Evolutionary conservation across 192 early-diverging fungal species (phyloP).

Genomic region (Gigaspora rosea): DNA sequence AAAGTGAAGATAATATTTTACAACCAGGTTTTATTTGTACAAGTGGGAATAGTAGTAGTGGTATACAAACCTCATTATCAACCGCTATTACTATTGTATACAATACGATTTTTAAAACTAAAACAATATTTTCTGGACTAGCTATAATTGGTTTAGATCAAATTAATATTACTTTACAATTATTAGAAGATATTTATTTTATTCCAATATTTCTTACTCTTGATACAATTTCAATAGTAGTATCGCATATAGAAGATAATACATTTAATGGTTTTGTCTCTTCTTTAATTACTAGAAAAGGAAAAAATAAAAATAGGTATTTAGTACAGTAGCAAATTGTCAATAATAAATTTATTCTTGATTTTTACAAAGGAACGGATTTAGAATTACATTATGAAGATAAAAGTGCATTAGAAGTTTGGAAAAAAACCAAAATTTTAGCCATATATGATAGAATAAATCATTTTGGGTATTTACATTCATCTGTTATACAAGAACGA

Average conservation of each 20-base stretch:
- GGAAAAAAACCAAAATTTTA: not conserved
- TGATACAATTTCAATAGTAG: not conserved
- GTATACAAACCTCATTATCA: not conserved
- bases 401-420: not conserved
- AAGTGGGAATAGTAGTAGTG: not conserved
- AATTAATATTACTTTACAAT: not conserved
- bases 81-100: not conserved
- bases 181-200: not conserved
- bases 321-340: not conserved
- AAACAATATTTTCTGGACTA: not conserved
- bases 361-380: not conserved
- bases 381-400: not conserved
- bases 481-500: not conserved
- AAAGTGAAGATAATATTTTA: no score
- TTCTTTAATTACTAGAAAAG: not conserved
- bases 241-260: not conserved
- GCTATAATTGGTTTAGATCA: slow-evolving; percentile 3
- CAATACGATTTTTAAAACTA: not conserved
- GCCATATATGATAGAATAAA: not conserved
- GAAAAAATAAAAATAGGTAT: not conserved
- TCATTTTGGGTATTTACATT: not conserved
- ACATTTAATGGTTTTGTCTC: not conserved
- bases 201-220: not conserved
- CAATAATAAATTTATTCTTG: not conserved
- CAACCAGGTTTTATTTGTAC: no score